phyloP scores from a whole-genome alignment of 202 grass and related monocot species.

The Panicum virgatum region DNA sequence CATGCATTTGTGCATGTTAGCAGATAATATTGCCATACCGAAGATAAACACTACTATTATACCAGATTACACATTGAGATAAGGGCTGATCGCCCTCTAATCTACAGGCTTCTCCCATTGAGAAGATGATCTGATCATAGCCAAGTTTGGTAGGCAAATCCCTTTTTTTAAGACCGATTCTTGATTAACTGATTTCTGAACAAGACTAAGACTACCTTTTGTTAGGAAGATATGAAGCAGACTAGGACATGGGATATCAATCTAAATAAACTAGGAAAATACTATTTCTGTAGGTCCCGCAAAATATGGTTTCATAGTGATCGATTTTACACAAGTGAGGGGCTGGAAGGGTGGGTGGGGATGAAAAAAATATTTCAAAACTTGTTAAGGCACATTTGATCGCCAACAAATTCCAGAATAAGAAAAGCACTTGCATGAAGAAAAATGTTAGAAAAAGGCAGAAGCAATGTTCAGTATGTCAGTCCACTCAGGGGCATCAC shows the following conservation, averaged over 20 bases:
- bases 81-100: not conserved
- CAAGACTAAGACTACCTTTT: not conserved
- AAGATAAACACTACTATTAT: not conserved
- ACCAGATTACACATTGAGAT: not conserved
- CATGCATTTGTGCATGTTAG: not conserved
- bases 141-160: not conserved
- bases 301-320: not conserved
- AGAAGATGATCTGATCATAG: not conserved
- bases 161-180: not conserved
- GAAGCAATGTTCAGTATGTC: not conserved
- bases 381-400: too few species aligned
- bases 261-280: not conserved
- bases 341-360: too few species aligned
- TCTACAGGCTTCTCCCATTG: not conserved
- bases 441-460: slow-evolving; percentile 11
- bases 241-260: not conserved
- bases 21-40: not conserved
- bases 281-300: not conserved
- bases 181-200: not conserved
- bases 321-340: too few species aligned
- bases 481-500: not conserved
- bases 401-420: too few species aligned
- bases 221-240: slow-evolving; percentile 4
- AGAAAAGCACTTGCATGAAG: not conserved
- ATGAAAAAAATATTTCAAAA: too few species aligned